Evolutionary conservation across 164 flowering plant genomes (phyloP), one percentile per base, ranked within the genome.

Genomic region (Sedum album): DNA sequence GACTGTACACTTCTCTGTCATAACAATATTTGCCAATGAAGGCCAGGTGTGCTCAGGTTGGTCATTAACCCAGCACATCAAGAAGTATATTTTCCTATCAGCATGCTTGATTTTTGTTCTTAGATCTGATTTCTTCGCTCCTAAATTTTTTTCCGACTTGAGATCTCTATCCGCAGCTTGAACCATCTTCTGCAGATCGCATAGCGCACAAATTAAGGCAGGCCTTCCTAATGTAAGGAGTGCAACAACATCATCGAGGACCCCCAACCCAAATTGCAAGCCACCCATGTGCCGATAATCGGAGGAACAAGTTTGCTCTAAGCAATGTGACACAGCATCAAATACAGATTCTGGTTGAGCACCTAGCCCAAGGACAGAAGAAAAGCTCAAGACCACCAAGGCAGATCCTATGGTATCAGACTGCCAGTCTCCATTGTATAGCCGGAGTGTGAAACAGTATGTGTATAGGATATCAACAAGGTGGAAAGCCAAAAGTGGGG

Each of bases 391-490:
- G 28, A 84, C 76, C 33, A 82, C 81, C 77, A 73, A 73, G 13
- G 89, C 79, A 25, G 93, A 81, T 65, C 83, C 99, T 31, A 75
- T 18, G 13, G 97, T 75, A 72, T 94, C 89, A 13, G 92, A 79
- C 69, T 74, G 77, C 92, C 92, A 91, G 70, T 91, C 99, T 7
- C 99, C 99, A 74, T 94, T 91, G 74, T 91, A 90, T 18, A 94
- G 80, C 44, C 96, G 88, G 35, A 94, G 88, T 18, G 96, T 87
- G 76, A 91, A 91, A 69, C 97, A 94, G 70, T 88, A 94, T 75
- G 86, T 83, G 66, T 88, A 91, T 65, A 86, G 60, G 23, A 88
- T 80, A 79, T 94, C 99, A 8, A 94, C 76, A 65, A 94, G 80
- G 73, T 94, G 97, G 72, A 87, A 60, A 17, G 87, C 71, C 67